These are phyloP conservation scores for Colletotrichum musae DNA, from an alignment of 2,329 filamentous ascomycete genomes.

Conservation along the genomic window DNA sequence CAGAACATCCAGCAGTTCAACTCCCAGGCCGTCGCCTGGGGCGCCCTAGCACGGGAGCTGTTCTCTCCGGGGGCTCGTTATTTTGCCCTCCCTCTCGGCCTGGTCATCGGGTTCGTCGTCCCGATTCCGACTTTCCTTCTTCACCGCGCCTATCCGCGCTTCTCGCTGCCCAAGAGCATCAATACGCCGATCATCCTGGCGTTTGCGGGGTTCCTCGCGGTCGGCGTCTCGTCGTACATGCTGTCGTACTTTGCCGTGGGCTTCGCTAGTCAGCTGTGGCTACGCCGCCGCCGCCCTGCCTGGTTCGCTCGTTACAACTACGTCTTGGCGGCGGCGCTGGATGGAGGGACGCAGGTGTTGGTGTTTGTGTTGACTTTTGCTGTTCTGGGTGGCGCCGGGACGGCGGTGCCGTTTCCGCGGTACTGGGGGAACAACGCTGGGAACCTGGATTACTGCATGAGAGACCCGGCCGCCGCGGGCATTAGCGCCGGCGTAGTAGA, in stretches of 20 bases:
- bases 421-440: neutral
- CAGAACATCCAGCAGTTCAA: conserved; percentile 63
- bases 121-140: neutral
- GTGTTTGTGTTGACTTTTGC: conserved; percentile 44
- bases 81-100: neutral
- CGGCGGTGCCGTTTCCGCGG: neutral
- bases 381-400: conserved; percentile 37
- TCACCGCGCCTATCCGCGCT: neutral
- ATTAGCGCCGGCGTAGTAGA: neutral
- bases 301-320: conserved; percentile 46
- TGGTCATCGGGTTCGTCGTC: neutral
- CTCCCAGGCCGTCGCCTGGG: conserved; percentile 49
- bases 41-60: conserved; percentile 41
- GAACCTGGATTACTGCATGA: neutral
- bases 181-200: neutral
- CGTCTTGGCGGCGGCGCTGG: conserved; percentile 42
- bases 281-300: conserved; percentile 41
- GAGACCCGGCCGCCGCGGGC: neutral
- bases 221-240: conserved; percentile 48
- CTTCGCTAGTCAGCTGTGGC: conserved; percentile 48
- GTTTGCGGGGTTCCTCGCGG: neutral
- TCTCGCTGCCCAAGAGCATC: neutral
- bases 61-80: conserved; percentile 40
- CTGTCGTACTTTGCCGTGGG: conserved; percentile 50
- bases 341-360: conserved; percentile 44